Evolutionary conservation across 495 filamentous ascomycete genomes (phyloP), one percentile per base, ranked within the genome.

Genomic region (Penicillium paradoxum): DNA sequence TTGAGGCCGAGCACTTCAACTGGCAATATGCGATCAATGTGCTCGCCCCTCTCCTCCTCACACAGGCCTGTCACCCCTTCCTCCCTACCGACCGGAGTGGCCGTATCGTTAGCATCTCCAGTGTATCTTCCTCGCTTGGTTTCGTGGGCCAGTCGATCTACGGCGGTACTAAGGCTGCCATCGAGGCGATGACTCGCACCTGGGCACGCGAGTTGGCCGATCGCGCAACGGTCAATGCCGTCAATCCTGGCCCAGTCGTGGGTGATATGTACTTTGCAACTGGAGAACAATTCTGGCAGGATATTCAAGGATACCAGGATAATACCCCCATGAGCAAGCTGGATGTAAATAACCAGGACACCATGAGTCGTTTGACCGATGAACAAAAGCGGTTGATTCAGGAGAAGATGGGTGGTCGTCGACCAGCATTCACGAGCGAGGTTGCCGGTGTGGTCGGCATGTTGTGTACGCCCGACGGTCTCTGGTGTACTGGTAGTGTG

Each of bases 121-220:
- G 79, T 52, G 83, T 95, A 7, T 81, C 84, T 5, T 79, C 86
- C 1, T 78, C 77, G 4, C 66, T 85, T 10, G 90, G 91, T 0
- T 89, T 89, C 68, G 63, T 73, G 2, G 79, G 75, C 6, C 88
- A 93, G 68, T 79, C 79, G 6, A 82, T 95, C 29, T 97, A 96
- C 63, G 89, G 87, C 34, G 90, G 90, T 3, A 92, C 86, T 57
- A 97, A 97, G 69, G 90, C 87, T 0, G 91, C 91, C 0, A 60
- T 96, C 29, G 91, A 97, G 56, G 80, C 86, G n/a, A 93, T 96
- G 90, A 95, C 90, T 10, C 77, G 91, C 8, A 90, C 88, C 2
- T 97, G 91, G 91, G 75, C 84, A 0, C 78, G 88, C 17, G 91
- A 97, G 70, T 72, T 97, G 32, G 75, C 82, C 2, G 86, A 93